Conservation (phyloP, 805 yeast species). For the Pichia scutulata region DNA sequence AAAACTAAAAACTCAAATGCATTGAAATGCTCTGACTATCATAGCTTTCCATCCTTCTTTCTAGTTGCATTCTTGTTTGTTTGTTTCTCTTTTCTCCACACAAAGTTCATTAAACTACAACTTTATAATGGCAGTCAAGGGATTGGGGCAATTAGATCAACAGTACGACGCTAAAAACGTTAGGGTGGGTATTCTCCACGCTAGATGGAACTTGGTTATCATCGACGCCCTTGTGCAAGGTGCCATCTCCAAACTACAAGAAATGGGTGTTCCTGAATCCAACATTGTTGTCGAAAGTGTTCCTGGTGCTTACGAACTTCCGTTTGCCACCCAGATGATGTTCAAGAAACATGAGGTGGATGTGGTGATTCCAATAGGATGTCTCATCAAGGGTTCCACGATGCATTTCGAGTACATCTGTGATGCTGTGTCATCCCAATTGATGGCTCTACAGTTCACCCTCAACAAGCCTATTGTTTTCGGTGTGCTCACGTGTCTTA, state of each 20-base stretch:
- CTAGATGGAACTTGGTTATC: conserved; percentile 85
- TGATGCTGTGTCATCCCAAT: conserved; percentile 76
- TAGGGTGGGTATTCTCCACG: conserved; percentile 75
- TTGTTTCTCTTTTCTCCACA: background rate
- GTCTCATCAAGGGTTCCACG: conserved; percentile 90
- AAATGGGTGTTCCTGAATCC: conserved; percentile 64
- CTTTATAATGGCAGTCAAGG: conserved; percentile 83
- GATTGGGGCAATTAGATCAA: conserved; percentile 54
- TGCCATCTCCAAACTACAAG: conserved; percentile 49
- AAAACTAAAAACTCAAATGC: no score
- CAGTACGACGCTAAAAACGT: conserved; percentile 35
- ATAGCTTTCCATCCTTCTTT: no score
- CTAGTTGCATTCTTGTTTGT: background rate
- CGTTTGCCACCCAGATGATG: conserved; percentile 62
- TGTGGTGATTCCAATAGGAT: conserved; percentile 91
- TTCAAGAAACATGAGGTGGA: conserved; percentile 50
- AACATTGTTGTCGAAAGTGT: conserved; percentile 79
- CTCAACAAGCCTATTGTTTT: conserved; percentile 76
- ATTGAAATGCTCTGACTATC: background rate
- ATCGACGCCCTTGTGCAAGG: conserved; percentile 78
- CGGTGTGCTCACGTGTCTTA: conserved; percentile 87
- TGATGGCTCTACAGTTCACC: conserved; percentile 74
- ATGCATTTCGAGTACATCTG: conserved; percentile 98
- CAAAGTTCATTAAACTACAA: background rate
- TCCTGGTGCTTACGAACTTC: conserved; percentile 94